Evolutionary conservation across 805 yeast genomes (phyloP), one percentile per base, ranked within the genome.

Genomic region (Saccharomycopsis sp.): DNA sequence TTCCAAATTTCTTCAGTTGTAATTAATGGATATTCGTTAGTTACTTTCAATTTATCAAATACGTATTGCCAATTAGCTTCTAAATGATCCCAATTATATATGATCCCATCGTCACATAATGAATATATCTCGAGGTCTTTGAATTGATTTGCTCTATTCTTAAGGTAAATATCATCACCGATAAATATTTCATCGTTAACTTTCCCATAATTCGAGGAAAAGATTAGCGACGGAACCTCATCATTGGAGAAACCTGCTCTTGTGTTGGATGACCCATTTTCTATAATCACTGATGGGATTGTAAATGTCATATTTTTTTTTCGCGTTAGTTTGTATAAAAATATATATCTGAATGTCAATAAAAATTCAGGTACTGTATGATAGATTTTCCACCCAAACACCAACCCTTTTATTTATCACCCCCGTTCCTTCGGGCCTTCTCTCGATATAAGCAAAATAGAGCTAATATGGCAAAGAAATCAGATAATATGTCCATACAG

Each of bases 81-180:
- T 33, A 85, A 67, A 17, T 78, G 77, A 17, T 82, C 87, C 77
- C 85, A 82, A 62, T 87, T 79, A 59, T 81, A 82, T 4, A 81
- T 70, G 4, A 75, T 55, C 17, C 53, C 53, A 22, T 77, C 78
- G 50, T 65, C 64, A 26, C 38, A 20, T 28, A 50, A 29, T 13
- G 51, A 44, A 34, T 35, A 50, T 4, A 47, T 33, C 17, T 50
- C 53, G 14, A 50, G 20, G 26, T 48, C 35, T 27, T 41, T 35
- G 27, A 38, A 50, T 4, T 47, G n/a, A 17, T 27, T 14, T n/a
- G 17, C 22, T 11, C 37, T 26, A 32, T 47, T 47, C 9, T 47
- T 34, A 6, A 40, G 6, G 50, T 68, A 69, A 26, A 81, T 66
- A n/a, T 68, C 72, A 49, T 72, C 73, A 13, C 76, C 79, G 19